Conservation (phyloP, 2,329 filamentous ascomycete genomes). For the Teratosphaeria pseudoeucalypti region DNA sequence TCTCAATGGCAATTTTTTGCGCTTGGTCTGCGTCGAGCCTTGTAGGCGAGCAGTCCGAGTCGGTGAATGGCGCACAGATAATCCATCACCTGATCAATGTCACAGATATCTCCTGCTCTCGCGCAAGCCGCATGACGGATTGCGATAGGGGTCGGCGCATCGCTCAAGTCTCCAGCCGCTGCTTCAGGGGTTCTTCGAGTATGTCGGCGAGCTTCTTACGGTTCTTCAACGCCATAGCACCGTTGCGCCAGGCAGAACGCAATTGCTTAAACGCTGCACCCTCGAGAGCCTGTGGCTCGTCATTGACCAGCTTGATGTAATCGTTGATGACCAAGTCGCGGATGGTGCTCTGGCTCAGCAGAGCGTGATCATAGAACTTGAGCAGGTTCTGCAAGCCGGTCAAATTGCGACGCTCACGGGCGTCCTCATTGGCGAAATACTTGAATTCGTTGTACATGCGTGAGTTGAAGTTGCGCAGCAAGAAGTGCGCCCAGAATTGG, state of each 20-base stretch:
- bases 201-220: constrained; percentile 46
- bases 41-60: neutral
- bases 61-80: neutral
- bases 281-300: constrained; percentile 32
- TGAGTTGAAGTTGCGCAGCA: constrained; percentile 63
- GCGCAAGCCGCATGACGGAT: neutral
- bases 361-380: constrained; percentile 52
- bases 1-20: neutral
- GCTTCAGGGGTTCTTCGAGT: constrained; percentile 41
- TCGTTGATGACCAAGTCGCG: constrained; percentile 44
- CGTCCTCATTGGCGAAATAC: constrained; percentile 55
- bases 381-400: constrained; percentile 53
- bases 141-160: neutral
- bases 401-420: constrained; percentile 39
- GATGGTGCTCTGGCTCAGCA: constrained; percentile 42
- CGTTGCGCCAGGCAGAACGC: constrained; percentile 44
- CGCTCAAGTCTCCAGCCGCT: constrained; percentile 32
- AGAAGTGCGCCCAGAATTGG: constrained; percentile 64
- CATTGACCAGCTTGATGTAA: constrained; percentile 45
- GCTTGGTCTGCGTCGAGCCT: neutral
- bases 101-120: neutral
- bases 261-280: constrained; percentile 41
- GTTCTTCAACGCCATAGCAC: constrained; percentile 44
- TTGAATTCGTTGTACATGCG: constrained; percentile 69
- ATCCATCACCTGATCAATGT: too few species aligned